phyloP scores from a whole-genome alignment of 2,329 filamentous ascomycete genomes.

The Penicillium sp. region DNA sequence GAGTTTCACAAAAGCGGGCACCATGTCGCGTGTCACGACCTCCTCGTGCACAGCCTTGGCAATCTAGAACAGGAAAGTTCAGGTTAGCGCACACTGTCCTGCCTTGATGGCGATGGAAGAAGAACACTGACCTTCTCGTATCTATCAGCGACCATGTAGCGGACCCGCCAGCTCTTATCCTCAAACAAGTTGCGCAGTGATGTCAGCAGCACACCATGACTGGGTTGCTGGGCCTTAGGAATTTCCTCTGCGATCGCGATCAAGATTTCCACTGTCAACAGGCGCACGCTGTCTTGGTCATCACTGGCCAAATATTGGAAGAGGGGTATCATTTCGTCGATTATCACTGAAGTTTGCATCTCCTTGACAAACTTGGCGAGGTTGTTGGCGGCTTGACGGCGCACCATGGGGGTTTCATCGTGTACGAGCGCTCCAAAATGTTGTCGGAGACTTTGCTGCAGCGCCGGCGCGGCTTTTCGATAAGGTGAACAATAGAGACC shows the following conservation, averaged over 20 bases:
- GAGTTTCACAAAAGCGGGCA: constrained; percentile 94
- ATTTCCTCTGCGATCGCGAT: constrained; percentile 96
- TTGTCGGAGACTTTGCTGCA: constrained; percentile 85
- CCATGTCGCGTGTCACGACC: constrained; percentile 85
- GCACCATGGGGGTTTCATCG: constrained; percentile 98
- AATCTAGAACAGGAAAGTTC: constrained; percentile 54
- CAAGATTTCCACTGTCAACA: constrained; percentile 92
- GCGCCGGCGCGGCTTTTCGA: constrained; percentile 76
- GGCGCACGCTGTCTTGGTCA: constrained; percentile 93
- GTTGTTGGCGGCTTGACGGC: constrained; percentile 92
- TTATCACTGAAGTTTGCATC: constrained; percentile 84
- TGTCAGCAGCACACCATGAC: constrained; percentile 86
- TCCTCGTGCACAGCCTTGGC: constrained; percentile 98
- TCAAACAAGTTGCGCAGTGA: constrained; percentile 90
- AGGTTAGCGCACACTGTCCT: background rate
- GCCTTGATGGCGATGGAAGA: background rate
- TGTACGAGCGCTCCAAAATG: constrained; percentile 91
- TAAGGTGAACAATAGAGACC: constrained; percentile 93
- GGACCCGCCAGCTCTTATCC: constrained; percentile 98
- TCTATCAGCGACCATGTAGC: constrained; percentile 98
- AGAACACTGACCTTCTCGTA: constrained; percentile 77
- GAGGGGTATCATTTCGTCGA: constrained; percentile 97
- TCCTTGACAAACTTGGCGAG: constrained; percentile 96
- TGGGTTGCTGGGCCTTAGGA: constrained; percentile 95
- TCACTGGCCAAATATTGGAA: constrained; percentile 96